Conservation (phyloP, 2,329 filamentous ascomycete species). For the Colletotrichum sp. region DNA sequence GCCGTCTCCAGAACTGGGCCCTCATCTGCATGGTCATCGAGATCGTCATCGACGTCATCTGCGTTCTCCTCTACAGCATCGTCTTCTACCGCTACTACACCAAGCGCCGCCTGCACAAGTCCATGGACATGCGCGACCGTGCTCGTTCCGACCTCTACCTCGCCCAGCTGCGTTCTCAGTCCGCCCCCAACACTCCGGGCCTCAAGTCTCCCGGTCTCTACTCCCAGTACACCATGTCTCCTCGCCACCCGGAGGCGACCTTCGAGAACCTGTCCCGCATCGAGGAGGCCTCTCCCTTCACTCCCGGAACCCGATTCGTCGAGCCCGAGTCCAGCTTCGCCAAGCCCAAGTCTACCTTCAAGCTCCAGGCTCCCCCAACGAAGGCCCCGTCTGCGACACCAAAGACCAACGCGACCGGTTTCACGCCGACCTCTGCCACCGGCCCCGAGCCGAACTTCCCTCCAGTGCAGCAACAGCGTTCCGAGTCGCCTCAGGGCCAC, state of each 20-base stretch:
- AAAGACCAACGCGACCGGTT: constrained; percentile 66
- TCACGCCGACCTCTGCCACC: constrained; percentile 54
- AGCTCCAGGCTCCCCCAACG: constrained; percentile 82
- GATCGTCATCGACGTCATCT: constrained; percentile 88
- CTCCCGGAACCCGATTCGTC: constrained; percentile 58
- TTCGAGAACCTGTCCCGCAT: constrained; percentile 58
- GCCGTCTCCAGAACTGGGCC: constrained; percentile 93
- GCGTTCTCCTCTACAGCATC: constrained; percentile 89
- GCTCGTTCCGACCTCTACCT: constrained; percentile 96
- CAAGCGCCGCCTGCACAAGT: constrained; percentile 93
- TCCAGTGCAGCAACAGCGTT: constrained; percentile 44
- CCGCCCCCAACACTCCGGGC: constrained; percentile 92
- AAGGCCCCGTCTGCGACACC: constrained; percentile 81
- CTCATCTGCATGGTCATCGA: constrained; percentile 98
- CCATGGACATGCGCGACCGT: constrained; percentile 94
- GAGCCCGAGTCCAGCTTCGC: constrained; percentile 69
- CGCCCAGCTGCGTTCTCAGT: constrained; percentile 81
- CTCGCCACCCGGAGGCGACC: constrained; percentile 46
- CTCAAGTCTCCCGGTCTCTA: constrained; percentile 69
- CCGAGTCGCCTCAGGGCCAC: constrained; percentile 57
- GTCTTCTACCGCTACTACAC: constrained; percentile 98
- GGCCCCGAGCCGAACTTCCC: constrained; percentile 39
- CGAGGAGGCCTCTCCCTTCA: constrained; percentile 50
- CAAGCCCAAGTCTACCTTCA: constrained; percentile 65
- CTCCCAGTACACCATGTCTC: constrained; percentile 43